phyloP scores from a whole-genome alignment of 2,329 filamentous ascomycete genomes.

The Trichoderma sp. region DNA sequence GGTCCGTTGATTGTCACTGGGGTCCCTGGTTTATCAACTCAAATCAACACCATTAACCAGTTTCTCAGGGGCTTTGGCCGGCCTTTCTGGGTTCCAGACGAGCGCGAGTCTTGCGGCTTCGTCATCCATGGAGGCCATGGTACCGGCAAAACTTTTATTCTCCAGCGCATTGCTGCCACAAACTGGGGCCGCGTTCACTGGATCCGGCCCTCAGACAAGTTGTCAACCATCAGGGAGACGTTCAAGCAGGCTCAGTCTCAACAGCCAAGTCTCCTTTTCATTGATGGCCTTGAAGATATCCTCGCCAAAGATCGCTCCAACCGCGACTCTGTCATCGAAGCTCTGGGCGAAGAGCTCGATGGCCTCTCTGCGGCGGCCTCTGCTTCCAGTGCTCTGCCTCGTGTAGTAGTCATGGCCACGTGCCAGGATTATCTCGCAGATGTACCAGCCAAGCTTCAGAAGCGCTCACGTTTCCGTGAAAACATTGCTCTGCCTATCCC shows the following conservation, averaged over 20 bases:
- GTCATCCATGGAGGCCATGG: constrained; percentile 81
- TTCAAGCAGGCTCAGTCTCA: constrained; percentile 71
- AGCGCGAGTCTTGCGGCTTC: constrained; percentile 58
- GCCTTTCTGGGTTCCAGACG: constrained; percentile 37
- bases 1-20: constrained; percentile 53
- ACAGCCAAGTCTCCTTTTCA: constrained; percentile 76
- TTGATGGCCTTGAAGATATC: constrained; percentile 76
- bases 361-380: constrained; percentile 50
- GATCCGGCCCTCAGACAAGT: constrained; percentile 60
- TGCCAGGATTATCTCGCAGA: constrained; percentile 72
- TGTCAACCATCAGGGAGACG: constrained; percentile 63
- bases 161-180: constrained; percentile 67
- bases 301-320: constrained; percentile 63
- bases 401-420: constrained; percentile 74
- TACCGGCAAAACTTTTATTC: constrained; percentile 79
- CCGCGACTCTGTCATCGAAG: constrained; percentile 54
- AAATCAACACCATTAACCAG: constrained; percentile 68
- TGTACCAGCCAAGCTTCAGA: constrained; percentile 70
- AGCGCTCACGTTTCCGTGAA: constrained; percentile 64
- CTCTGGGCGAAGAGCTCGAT: constrained; percentile 60
- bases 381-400: constrained; percentile 48
- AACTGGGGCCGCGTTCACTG: constrained; percentile 72
- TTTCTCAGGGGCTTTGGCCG: constrained; percentile 62
- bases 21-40: constrained; percentile 69
- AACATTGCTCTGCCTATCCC: constrained; percentile 79